These are phyloP conservation scores for Phoma sp. DNA, from an alignment of 2,329 filamentous ascomycete genomes.

Conservation along the genomic window DNA sequence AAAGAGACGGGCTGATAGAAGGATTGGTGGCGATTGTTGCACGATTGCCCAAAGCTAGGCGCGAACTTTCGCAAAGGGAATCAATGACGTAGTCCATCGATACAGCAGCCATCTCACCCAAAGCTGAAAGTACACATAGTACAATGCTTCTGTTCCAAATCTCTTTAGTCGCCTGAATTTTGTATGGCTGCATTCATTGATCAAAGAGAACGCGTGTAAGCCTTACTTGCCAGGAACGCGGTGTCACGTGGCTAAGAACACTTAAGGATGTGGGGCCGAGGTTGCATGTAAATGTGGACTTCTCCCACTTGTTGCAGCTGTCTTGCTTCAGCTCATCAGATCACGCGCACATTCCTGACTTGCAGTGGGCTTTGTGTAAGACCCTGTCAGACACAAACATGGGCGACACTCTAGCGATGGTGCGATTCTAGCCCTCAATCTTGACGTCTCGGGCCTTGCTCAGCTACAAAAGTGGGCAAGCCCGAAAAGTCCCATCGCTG, in stretches of 20 bases:
- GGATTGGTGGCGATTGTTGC: constrained; percentile 3
- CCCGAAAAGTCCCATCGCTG: not conserved
- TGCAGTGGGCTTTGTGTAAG: not conserved
- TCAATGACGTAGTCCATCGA: constrained; percentile 11
- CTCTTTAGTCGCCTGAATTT: too few species aligned
- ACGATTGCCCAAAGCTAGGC: constrained; percentile 4
- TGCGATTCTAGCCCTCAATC: not conserved
- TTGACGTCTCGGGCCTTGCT: not conserved
- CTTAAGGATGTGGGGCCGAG: constrained; percentile 1
- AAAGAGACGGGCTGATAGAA: not conserved
- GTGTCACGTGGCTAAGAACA: not conserved
- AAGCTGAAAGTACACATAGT: too few species aligned
- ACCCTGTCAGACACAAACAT: not conserved
- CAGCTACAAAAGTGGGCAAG: not conserved
- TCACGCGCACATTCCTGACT: constrained; percentile 8
- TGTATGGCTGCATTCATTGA: not conserved
- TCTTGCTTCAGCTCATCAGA: constrained; percentile 1
- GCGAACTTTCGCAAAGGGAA: constrained; percentile 1
- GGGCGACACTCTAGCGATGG: not conserved
- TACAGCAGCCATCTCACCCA: not conserved
- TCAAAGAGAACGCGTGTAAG: not conserved
- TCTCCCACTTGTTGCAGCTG: not conserved
- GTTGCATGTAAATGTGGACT: not conserved
- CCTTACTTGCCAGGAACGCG: not conserved
- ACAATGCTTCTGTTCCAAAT: too few species aligned